phyloP scores from a whole-genome alignment of 768 basidiomycete species.

The Boletus reticuloceps region DNA sequence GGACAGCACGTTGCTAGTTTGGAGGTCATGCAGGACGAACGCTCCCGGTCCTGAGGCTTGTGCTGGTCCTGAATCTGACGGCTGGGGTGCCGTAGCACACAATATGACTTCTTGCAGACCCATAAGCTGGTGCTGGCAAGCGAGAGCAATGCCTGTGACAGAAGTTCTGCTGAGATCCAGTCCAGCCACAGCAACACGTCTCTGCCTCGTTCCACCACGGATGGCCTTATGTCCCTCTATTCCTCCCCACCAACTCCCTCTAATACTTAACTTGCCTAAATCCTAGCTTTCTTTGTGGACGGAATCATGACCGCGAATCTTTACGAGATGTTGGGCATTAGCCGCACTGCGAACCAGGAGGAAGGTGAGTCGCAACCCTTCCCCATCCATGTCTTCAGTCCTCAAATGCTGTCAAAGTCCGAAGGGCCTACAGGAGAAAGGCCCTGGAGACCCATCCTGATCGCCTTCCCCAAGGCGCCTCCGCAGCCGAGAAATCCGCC shows the following conservation, averaged over 20 bases:
- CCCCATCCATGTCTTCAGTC: background rate
- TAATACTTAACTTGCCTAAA: background rate
- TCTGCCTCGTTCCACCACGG: background rate
- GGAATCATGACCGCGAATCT: slow-evolving; percentile 52
- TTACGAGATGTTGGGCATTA: slow-evolving; percentile 61
- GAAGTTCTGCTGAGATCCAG: too few species aligned
- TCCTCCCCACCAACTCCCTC: background rate
- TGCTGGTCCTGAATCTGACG: slow-evolving; percentile 36
- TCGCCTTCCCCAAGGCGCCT: slow-evolving; percentile 55
- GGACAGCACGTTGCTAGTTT: slow-evolving; percentile 70
- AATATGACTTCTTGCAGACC: slow-evolving; percentile 67
- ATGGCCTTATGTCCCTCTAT: background rate
- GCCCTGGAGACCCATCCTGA: slow-evolving; percentile 79
- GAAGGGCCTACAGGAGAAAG: slow-evolving; percentile 73
- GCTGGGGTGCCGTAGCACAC: slow-evolving; percentile 53
- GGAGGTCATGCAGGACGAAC: slow-evolving; percentile 78
- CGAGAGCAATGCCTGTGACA: background rate
- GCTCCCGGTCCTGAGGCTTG: slow-evolving; percentile 53
- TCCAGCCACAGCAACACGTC: slow-evolving; percentile 18
- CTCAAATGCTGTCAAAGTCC: slow-evolving; percentile 43
- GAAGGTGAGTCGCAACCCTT: slow-evolving; percentile 49
- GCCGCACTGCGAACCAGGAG: slow-evolving; percentile 54
- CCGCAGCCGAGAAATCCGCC: slow-evolving; percentile 51
- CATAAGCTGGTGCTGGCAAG: slow-evolving; percentile 29
- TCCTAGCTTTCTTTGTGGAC: background rate